Evolutionary conservation across 164 flowering plant genomes (phyloP), one percentile per base, ranked within the genome.

Genomic region (Aristolochia contorta): DNA sequence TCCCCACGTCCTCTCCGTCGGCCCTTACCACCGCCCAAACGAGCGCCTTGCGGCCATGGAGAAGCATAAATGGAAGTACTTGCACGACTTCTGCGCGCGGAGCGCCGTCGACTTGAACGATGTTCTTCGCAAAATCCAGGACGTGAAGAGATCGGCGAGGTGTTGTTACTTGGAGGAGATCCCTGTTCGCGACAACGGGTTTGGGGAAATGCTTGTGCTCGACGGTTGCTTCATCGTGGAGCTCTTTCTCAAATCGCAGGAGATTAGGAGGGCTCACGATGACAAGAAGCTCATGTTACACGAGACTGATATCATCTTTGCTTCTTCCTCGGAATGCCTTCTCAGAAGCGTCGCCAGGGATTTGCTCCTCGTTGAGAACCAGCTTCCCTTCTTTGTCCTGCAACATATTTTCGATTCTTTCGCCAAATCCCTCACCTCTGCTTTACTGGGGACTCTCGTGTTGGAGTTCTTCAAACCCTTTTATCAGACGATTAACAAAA

Each of bases 221-320:
- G 65, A 62, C 4, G 65, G 43, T 46, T 54, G 58, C 58, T 62
- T 62, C 59, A 9, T 62, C 12, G 13, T 62, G 15, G 58, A 62
- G 58, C 50, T 54, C 49, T 27, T 43, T 45, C 22, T 10, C 3
- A 50, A 16, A 33, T 7, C 30, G 45, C 19, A 10, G 56, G 23
- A 46, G 1, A n/a, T 3, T 2, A 8, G 19, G 22, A 22, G 54
- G 10, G 4, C 22, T 18, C 22, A n/a, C 22, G 20, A 16, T 16
- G 52, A 16, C 1, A 20, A 16, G 20, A 49, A 6, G n/a, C n/a
- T n/a, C n/a, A n/a, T n/a, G 21, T 16, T 50, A 50, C 21, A 50
- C 16, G 47, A 37, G 16, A 23, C 6, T 14, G 64, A 51, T 24
- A 56, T 43, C n/a, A 37, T 61, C 4, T 32, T 27, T 15, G 14